Base-by-base conservation (phyloP, 768 basidiomycete species). In the Gyrodon lividus region DNA sequence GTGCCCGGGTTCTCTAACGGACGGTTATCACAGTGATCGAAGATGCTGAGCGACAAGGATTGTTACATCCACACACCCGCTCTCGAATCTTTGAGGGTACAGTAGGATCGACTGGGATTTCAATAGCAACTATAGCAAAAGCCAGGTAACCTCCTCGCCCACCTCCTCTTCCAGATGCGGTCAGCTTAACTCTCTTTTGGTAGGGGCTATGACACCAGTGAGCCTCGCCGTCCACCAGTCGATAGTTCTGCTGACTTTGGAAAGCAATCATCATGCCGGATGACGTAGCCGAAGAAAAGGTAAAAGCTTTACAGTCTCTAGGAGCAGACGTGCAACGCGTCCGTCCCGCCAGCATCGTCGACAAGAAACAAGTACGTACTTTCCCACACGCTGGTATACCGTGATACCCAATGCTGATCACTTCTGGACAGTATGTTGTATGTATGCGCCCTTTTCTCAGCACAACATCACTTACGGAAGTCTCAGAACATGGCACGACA, bases 11-110 rank as follows among this genome's bases (percentile, higher is more conserved):
- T n/a, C n/a, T n/a, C n/a, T n/a, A n/a, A n/a, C 30, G 6, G 20
- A n/a, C 22, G 23, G 4, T 28, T 16, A n/a, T n/a, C 23, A 16
- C 64, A 98, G 96, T 98, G 77, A 92, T 99, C 58, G 82, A 94
- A 55, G 90, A 98, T 61, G 97, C 97, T 0, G 96, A 98, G 66
- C 78, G 78, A 8, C 75, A 80, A 53, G 94, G 94, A 0, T 72
- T 92, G 2, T 72, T 99, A 1, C 80, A 85, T 50, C 97, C 95
- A 0, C 70, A 93, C 55, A 94, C 92, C 0, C 88, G 89, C 6
- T 97, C 91, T 0, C 83, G 91, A 6, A 93, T 99, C 34, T 99
- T 98, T 51, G 97, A 98, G 68, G 97, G 97, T 4, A 99, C 96
- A 0, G 92, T 96, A 4, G 97, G 92, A 7, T 94, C 92, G 0